Conservation (phyloP, 768 basidiomycete genomes). For the Mycena venus region DNA sequence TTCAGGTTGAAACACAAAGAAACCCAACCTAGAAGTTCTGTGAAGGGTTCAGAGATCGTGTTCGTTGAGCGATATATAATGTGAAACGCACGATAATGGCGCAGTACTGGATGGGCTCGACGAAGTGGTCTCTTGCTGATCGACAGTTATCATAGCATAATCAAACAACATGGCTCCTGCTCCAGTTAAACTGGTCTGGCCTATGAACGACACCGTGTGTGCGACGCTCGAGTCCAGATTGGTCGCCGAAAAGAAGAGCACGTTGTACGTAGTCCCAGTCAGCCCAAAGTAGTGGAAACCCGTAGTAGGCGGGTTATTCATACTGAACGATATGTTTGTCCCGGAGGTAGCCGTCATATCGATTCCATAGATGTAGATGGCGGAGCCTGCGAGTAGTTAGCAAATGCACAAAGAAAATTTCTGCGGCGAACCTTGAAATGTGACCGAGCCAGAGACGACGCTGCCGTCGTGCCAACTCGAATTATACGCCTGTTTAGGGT, state of each 20-base stretch:
- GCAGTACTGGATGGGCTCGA: neutral
- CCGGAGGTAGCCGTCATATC: neutral
- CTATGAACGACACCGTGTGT: conserved; percentile 13
- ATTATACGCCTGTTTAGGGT: neutral
- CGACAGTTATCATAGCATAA: conserved; percentile 19
- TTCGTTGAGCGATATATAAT: neutral
- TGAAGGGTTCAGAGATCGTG: neutral
- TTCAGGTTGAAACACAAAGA: neutral
- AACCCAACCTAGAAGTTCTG: conserved; percentile 10
- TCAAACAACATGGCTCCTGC: conserved; percentile 15
- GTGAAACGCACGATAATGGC: neutral
- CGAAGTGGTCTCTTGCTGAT: neutral
- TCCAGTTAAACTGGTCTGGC: neutral
- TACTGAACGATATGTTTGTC: conserved; percentile 11
- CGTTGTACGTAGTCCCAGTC: neutral
- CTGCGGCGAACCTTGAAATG: conserved; percentile 19
- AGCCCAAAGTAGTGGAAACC: neutral
- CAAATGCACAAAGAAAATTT: neutral
- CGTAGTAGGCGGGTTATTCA: neutral
- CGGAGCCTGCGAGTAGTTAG: conserved; percentile 2
- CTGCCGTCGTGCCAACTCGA: conserved; percentile 19
- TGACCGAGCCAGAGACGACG: neutral
- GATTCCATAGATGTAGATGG: conserved; percentile 22
- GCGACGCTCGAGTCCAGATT: conserved; percentile 10
- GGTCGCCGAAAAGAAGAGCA: conserved; percentile 21